These are phyloP conservation scores for Chimonanthus salicifolius DNA, from an alignment of 164 flowering plant species.

Conservation along the genomic window DNA sequence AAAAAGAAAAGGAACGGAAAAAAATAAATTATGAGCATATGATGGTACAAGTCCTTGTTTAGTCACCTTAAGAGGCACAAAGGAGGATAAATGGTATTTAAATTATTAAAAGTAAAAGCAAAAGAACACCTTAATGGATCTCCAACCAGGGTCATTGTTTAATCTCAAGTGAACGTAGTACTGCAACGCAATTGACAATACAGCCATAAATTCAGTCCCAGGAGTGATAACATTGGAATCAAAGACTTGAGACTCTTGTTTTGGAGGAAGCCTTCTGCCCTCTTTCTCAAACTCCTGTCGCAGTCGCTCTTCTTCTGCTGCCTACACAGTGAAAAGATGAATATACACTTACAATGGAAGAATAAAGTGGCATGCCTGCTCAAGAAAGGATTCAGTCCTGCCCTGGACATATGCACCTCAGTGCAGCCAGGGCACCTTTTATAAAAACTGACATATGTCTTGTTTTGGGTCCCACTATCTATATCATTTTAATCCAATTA, in stretches of 20 bases:
- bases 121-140: constrained; percentile 60
- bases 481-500: too few species aligned
- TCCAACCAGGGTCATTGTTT: constrained; percentile 94
- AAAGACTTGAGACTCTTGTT: constrained; percentile 65
- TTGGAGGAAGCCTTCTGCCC: constrained; percentile 91
- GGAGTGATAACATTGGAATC: constrained; percentile 98
- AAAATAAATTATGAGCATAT: constrained; percentile 1
- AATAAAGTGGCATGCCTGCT: constrained; percentile 1
- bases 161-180: constrained; percentile 83
- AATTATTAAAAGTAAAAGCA: background rate
- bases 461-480: too few species aligned
- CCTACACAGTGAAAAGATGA: constrained; percentile 36
- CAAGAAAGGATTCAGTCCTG: background rate
- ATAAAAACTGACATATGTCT: background rate
- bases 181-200: constrained; percentile 76
- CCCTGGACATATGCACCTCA: too few species aligned
- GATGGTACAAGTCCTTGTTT: background rate
- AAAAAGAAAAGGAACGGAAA: background rate
- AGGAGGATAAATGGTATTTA: background rate
- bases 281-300: constrained; percentile 84
- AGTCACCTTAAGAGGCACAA: background rate
- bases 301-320: constrained; percentile 81
- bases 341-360: background rate
- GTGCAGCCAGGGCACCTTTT: background rate
- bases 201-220: constrained; percentile 94